phyloP scores from a whole-genome alignment of 2,329 filamentous ascomycete genomes.

The Ilyonectria robusta region DNA sequence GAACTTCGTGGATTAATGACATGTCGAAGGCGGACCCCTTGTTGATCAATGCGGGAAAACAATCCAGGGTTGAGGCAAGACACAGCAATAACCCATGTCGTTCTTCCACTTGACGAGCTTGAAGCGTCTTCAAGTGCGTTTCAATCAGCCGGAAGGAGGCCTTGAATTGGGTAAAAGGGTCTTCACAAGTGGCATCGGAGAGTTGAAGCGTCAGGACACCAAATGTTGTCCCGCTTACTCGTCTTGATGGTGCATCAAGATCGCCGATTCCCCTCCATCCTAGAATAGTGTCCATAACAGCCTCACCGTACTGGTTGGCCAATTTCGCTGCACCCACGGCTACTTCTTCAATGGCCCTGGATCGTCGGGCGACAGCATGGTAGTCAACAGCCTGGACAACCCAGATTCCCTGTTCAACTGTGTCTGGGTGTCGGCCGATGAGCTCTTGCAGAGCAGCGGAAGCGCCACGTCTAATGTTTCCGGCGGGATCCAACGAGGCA shows the following conservation, averaged over 20 bases:
- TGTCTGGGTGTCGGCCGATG: slow-evolving; percentile 92
- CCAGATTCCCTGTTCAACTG: slow-evolving; percentile 83
- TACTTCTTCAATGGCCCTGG: slow-evolving; percentile 85
- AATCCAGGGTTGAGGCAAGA: slow-evolving; percentile 71
- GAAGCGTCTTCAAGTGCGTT: slow-evolving; percentile 60
- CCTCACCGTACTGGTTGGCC: slow-evolving; percentile 76
- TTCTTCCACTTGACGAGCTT: slow-evolving; percentile 74
- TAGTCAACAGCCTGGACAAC: slow-evolving; percentile 95
- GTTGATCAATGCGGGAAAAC: slow-evolving; percentile 54
- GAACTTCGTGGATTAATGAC: slow-evolving; percentile 48
- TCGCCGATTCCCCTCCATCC: slow-evolving; percentile 93
- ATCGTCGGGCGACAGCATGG: slow-evolving; percentile 89
- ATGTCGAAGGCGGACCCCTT: slow-evolving; percentile 34
- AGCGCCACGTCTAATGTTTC: slow-evolving; percentile 92
- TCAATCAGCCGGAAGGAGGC: slow-evolving; percentile 60
- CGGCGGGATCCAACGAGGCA: slow-evolving; percentile 88
- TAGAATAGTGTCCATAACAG: slow-evolving; percentile 78
- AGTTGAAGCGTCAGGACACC: slow-evolving; percentile 68
- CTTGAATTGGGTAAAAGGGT: slow-evolving; percentile 48
- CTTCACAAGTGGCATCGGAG: slow-evolving; percentile 42
- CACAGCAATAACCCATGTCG: slow-evolving; percentile 77
- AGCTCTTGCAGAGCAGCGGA: slow-evolving; percentile 96
- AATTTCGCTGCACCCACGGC: slow-evolving; percentile 78
- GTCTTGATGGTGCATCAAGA: slow-evolving; percentile 79
- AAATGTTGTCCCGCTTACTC: slow-evolving; percentile 79